Base-by-base conservation (phyloP, 495 filamentous ascomycete genomes). In the Aspergillus coremiiformis region DNA sequence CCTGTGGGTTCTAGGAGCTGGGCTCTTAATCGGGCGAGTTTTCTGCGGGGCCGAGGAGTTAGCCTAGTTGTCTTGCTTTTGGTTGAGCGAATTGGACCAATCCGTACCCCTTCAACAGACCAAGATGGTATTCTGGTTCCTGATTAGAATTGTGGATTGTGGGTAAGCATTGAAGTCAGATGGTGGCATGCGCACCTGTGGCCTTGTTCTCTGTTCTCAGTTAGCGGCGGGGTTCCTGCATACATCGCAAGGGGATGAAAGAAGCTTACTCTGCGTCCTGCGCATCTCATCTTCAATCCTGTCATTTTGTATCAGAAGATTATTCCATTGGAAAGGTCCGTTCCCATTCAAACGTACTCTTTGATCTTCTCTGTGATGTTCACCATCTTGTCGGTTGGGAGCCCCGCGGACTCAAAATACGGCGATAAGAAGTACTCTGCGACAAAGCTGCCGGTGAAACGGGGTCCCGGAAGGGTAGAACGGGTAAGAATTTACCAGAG, bases 251-350 rank as follows among this genome's bases (percentile, higher is more conserved):
- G 35, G 30, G 53, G 37, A 41, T 10, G 24, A 32, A 23, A 26
- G 42, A 19, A 42, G 68, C 69, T 73, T 82, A 93, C 90, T 95
- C 73, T 99, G 94, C 64, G 94, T 99, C 83, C 84, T 87, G 62
- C 79, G 82, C 94, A 99, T 99, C 85, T 99, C 94, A 77, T 93
- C 91, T 80, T 99, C 94, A 59, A 99, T 99, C 82, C 94, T 96
- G 56, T 45, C 51, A 56, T 48, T 24, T 21, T 15, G 30, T 52
- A 54, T 22, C 48, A 39, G 53, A 50, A 15, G 57, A 56, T 47
- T 51, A 59, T 49, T 15, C 20, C 12, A 52, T 4, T 52, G 45
- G 11, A 4, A 22, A 55, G 30, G 27, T 14, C 30, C 5, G 29
- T 17, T 14, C 14, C 5, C 19, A 39, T 39, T 3, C 24, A 30